Conservation (phyloP, 176 grass and related monocot species). For the Musa acuminata region DNA sequence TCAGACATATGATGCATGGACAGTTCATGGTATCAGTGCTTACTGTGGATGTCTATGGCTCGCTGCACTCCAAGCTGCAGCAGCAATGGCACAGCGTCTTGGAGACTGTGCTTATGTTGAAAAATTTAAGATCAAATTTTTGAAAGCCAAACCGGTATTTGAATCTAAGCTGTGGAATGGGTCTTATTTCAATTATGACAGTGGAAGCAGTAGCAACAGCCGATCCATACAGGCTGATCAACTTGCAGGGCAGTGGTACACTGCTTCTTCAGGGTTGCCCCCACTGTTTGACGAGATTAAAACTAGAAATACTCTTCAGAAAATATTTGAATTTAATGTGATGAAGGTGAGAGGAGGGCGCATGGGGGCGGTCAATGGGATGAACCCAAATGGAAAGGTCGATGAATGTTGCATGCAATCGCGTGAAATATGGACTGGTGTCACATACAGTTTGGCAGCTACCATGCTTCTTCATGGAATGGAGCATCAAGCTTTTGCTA, state of each 20-base stretch:
- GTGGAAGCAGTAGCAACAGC: constrained; percentile 56
- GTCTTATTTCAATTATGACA: constrained; percentile 96
- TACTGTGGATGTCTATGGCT: constrained; percentile 97
- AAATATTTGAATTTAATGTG: constrained; percentile 95
- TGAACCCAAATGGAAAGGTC: constrained; percentile 87
- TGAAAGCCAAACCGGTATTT: constrained; percentile 66
- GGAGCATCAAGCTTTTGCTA: constrained; percentile 82
- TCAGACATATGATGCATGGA: constrained; percentile 98
- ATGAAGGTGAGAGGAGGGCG: constrained; percentile 94
- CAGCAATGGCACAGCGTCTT: constrained; percentile 58
- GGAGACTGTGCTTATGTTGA: constrained; percentile 63
- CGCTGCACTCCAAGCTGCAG: constrained; percentile 79
- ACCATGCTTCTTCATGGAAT: constrained; percentile 90
- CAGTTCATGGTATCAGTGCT: constrained; percentile 74
- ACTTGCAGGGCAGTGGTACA: constrained; percentile 91
- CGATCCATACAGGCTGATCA: constrained; percentile 89
- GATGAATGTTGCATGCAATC: constrained; percentile 96
- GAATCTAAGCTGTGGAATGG: constrained; percentile 89
- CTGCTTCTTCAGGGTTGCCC: constrained; percentile 63
- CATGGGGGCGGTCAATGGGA: constrained; percentile 84
- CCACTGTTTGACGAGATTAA: constrained; percentile 64
- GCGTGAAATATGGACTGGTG: constrained; percentile 96
- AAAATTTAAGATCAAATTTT: constrained; percentile 76
- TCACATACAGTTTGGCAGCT: constrained; percentile 78
- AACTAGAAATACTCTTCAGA: constrained; percentile 73